Evolutionary conservation across 345 rosid genomes (phyloP).

Genomic region (Nasturtium officinale): DNA sequence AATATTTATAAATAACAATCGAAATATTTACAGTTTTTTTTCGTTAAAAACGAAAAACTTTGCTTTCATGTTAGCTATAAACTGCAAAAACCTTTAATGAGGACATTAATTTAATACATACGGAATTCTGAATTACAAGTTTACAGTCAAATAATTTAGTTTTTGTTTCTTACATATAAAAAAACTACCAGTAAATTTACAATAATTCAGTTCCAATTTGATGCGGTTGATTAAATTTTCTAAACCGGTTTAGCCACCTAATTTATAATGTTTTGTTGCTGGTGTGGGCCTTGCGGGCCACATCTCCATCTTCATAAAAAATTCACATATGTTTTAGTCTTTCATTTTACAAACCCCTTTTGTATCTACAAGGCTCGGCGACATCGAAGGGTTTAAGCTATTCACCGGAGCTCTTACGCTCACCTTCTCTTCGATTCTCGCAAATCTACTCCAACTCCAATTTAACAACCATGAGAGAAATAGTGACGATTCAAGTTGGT

Average conservation of each 20-base stretch:
- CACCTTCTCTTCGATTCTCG: neutral
- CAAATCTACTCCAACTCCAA: neutral
- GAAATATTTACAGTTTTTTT: no score
- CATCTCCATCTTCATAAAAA: neutral
- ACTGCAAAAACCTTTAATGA: no score
- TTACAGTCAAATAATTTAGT: neutral
- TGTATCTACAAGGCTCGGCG: neutral
- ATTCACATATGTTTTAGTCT: neutral
- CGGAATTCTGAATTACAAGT: neutral
- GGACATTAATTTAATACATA: no score
- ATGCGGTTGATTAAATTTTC: neutral
- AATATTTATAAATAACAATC: no score
- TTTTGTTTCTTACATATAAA: neutral
- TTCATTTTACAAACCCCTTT: neutral
- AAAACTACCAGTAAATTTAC: neutral
- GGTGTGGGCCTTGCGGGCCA: conserved; percentile 29
- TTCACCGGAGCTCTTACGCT: conserved; percentile 16
- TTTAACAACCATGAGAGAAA: conserved; percentile 63
- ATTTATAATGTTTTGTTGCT: neutral
- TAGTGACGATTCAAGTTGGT: conserved; percentile 83
- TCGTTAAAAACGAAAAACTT: no score
- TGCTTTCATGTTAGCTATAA: no score
- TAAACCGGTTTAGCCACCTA: neutral
- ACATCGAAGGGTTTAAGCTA: conserved; percentile 37
- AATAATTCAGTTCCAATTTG: neutral